Base-by-base conservation (phyloP, 345 rosid species). In the Hevea brasiliensis region DNA sequence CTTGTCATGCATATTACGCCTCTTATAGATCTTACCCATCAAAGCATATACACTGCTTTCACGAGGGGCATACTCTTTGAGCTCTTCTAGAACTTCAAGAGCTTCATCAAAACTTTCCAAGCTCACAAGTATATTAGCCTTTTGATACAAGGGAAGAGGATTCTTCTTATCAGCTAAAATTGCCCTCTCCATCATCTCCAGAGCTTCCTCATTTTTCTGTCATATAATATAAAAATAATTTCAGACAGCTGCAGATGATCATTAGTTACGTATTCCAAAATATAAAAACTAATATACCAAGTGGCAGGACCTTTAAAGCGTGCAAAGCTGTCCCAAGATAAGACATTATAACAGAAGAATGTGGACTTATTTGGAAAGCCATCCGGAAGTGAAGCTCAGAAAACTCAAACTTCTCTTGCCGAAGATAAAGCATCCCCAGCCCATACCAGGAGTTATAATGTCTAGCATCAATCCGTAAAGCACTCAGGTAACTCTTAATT, bases 371-470 rank as follows among this genome's bases (percentile, higher is more conserved):
- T 45, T 72, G 78, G 80, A 89, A 92, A 40, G 98, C 98, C 94
- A 84, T 89, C 81, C 79, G 83, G 80, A 94, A 94, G 81, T 92
- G 97, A 81, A 92, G 98, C 86, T 92, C 94, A 1, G 98, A 84
- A 78, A 94, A 94, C 79, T 92, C 95, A 67, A 87, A 82, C 81
- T 90, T 92, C 82, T 94, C 98, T 82, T 92, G 98, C 63, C 98
- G 88, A 71, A 94, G 93, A 76, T 84, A 92, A 70, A 92, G 80
- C 97, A 94, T 90, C 69, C 98, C 98, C 71, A 94, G 95, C 26
- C 98, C 98, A 79, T 94, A 92, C 97, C 98, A 94, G 17, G 98
- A 77, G 56, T 92, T 94, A 72, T 94, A 94, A 78, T 94, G 98
- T 77, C 98, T 90, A 59, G 91, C 74, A 87, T 94, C 98, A 64